phyloP scores from a whole-genome alignment of 306 rosid genomes.

The Acmispon strigosus region DNA sequence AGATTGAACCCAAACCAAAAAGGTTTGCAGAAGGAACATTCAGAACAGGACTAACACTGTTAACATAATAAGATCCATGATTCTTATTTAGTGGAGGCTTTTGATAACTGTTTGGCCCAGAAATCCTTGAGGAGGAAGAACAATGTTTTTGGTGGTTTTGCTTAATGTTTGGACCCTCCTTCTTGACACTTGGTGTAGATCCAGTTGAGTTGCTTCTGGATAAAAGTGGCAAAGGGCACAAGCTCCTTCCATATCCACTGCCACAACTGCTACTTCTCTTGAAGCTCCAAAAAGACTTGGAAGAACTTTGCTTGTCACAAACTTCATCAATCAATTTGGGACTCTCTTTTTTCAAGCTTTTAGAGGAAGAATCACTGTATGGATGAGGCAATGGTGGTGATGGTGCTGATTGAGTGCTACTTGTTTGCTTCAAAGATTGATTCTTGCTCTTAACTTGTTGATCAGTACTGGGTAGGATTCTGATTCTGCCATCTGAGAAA shows the following conservation, averaged over 20 bases:
- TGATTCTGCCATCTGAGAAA: slow-evolving; percentile 75
- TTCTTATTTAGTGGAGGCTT: slow-evolving; percentile 74
- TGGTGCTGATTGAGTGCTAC: slow-evolving; percentile 16
- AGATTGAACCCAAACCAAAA: slow-evolving; percentile 70
- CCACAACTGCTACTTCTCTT: slow-evolving; percentile 86
- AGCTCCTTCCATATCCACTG: slow-evolving; percentile 58
- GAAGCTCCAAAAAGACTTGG: slow-evolving; percentile 81
- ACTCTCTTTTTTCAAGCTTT: slow-evolving; percentile 25
- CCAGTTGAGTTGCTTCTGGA: slow-evolving; percentile 88
- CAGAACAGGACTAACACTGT: slow-evolving; percentile 47
- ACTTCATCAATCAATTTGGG: slow-evolving; percentile 27
- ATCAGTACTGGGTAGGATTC: slow-evolving; percentile 39
- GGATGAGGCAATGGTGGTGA: slow-evolving; percentile 21
- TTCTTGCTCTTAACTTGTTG: slow-evolving; percentile 50
- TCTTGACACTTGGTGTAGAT: slow-evolving; percentile 38
- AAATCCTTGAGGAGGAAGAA: slow-evolving; percentile 16
- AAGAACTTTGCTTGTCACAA: slow-evolving; percentile 39
- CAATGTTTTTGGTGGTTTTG: slow-evolving; percentile 37
- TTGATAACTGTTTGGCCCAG: slow-evolving; percentile 24
- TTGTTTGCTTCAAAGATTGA: slow-evolving; percentile 13
- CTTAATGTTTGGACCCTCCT: slow-evolving; percentile 35
- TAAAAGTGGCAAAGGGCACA: slow-evolving; percentile 76
- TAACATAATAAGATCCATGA: slow-evolving; percentile 49
- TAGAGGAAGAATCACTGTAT: background rate
- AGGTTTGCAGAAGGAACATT: slow-evolving; percentile 64